Evolutionary conservation across 768 basidiomycete species (phyloP).

Genomic region (Pulveroboletus sp.): DNA sequence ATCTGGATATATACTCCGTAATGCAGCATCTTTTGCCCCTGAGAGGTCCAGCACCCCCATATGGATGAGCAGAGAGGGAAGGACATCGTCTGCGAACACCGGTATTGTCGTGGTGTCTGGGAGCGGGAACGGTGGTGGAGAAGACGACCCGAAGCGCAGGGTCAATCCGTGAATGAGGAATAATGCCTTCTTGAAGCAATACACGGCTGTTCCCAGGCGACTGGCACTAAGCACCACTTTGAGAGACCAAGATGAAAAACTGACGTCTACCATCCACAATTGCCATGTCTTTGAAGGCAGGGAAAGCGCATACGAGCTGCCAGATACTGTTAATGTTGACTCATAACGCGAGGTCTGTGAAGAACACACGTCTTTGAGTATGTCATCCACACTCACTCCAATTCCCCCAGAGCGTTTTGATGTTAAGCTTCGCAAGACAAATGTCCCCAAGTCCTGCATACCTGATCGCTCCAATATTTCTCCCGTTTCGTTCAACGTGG

Average conservation of each 20-base stretch:
- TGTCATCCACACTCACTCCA: conserved; percentile 45
- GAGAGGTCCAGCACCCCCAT: conserved; percentile 71
- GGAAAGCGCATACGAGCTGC: conserved; percentile 74
- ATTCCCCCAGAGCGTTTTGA: conserved; percentile 31
- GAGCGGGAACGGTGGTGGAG: conserved; percentile 54
- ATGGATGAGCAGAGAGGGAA: conserved; percentile 78
- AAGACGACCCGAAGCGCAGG: conserved; percentile 57
- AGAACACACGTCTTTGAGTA: conserved; percentile 56
- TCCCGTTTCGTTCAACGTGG: conserved; percentile 70
- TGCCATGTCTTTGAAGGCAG: conserved; percentile 78
- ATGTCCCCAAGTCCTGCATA: conserved; percentile 66
- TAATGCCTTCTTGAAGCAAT: conserved; percentile 87
- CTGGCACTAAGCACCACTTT: not conserved
- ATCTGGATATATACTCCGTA: conserved; percentile 47
- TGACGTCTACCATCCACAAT: conserved; percentile 58
- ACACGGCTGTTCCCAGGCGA: conserved; percentile 50
- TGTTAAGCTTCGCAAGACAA: conserved; percentile 65
- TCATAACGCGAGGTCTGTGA: not conserved
- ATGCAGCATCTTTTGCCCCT: conserved; percentile 32
- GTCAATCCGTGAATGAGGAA: conserved; percentile 70
- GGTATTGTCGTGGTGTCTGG: conserved; percentile 57
- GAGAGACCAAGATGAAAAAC: conserved; percentile 13
- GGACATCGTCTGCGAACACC: conserved; percentile 75
- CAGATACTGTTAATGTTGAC: conserved; percentile 4
- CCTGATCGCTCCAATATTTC: conserved; percentile 52